Evolutionary conservation across 2,329 filamentous ascomycete species (phyloP), one percentile per base, ranked within the genome.

Genomic region (Coniochaeta hoffmannii): DNA sequence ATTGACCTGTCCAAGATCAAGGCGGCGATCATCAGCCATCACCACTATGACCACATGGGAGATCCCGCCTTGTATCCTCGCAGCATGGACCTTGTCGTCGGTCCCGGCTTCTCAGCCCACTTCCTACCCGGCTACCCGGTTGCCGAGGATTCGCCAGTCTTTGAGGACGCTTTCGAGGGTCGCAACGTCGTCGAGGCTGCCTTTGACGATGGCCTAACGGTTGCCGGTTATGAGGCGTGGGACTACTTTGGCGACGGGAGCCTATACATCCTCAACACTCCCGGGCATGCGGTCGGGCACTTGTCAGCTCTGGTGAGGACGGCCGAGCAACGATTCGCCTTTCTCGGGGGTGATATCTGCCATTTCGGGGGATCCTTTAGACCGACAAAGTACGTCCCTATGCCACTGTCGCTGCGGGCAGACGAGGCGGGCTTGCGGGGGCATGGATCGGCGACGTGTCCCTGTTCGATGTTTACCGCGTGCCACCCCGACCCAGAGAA

Each of bases 21-120:
- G 26, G 61, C 61, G n/a, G 56, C 64, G 32, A 59, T 66, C 46
- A 61, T 58, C 57, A 58, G 67, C 53, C 74, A 78, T 58, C 69
- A 67, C 57, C 71, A 74, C 57, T 73, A 69, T 56, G 77, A 81
- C 61, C 79, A 82, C 59, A 72, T 68, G n/a, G 80, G 78, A 1
- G 72, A 80, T 55, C 66, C 71, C 1, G 67, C 68, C 4, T 64
- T 59, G 0, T 80, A 81, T 50, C 73, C 73, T 0, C 7, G 62
- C 0, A 64, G 56, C 8, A 76, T 76, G 2, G 66, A 70, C 3
- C 60, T 81, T 1, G 60, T 81, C 26, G 75, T 80, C 3, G 79
- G 79, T 0, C 72, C 77, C 1, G 78, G 77, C 0, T 73, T 78
- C 63, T 72, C 69, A 32, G 58, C 67, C 3, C 57, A 57, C 0